These are phyloP conservation scores for Trypanosoma mega DNA, from an alignment of 208 protist genomes.

Conservation along the genomic window DNA sequence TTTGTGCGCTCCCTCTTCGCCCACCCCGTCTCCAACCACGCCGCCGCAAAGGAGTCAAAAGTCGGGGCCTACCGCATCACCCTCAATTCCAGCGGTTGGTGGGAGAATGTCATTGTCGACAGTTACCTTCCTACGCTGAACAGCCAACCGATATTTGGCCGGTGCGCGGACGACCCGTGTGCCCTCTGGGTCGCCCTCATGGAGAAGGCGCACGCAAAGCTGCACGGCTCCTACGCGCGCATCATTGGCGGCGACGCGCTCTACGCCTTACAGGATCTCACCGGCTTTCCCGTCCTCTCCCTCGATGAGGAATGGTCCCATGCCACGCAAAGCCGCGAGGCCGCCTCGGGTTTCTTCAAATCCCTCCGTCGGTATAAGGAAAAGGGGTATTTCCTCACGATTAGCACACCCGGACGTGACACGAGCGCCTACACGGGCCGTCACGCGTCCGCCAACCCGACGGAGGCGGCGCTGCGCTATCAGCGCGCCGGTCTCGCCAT, in stretches of 20 bases:
- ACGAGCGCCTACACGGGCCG: conserved; percentile 30
- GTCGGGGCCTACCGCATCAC: conserved; percentile 52
- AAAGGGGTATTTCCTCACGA: conserved; percentile 54
- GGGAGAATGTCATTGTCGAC: conserved; percentile 66
- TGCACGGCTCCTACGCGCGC: conserved; percentile 27
- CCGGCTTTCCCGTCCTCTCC: background rate
- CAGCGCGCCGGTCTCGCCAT: conserved; percentile 15
- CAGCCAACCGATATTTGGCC: conserved; percentile 14
- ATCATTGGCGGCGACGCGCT: conserved; percentile 23
- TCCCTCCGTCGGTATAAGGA: conserved; percentile 39
- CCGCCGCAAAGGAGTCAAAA: conserved; percentile 40
- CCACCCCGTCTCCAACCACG: conserved; percentile 38
- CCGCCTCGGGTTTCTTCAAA: conserved; percentile 43
- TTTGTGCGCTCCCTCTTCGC: conserved; percentile 47
- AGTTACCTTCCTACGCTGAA: conserved; percentile 55
- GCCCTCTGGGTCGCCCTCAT: conserved; percentile 33
- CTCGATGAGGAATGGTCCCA: background rate
- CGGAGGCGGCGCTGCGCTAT: conserved; percentile 13
- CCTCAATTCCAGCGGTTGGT: conserved; percentile 66
- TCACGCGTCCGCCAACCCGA: background rate
- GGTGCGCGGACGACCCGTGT: conserved; percentile 17
- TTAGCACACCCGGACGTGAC: conserved; percentile 45
- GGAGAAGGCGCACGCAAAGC: conserved; percentile 41
- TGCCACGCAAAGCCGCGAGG: background rate
- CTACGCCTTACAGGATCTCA: conserved; percentile 16